Base-by-base conservation (phyloP, 139 green algal genomes). In the Chlamydomonas sp. region DNA sequence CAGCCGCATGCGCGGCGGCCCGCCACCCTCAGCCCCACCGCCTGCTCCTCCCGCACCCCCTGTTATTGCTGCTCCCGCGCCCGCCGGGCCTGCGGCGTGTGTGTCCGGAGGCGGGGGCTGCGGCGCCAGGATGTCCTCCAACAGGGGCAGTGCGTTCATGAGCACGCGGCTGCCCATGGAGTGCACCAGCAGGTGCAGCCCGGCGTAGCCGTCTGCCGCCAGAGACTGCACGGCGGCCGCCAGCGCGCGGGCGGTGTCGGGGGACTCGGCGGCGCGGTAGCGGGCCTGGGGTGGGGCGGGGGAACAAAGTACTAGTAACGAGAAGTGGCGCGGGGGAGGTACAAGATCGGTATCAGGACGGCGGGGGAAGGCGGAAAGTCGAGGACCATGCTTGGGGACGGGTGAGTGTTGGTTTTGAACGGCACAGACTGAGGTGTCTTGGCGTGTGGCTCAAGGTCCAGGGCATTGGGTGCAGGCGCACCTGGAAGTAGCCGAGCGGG, bases 121-220 rank as follows among this genome's bases (percentile, higher is more conserved):
- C 31, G 31, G 62, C 57, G 68, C 81, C 73, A 88, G 83, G 60
- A 90, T 78, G 49, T 89, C 81, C 68, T 87, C 85, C 75, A 92
- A 61, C 49, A 69, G 68, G 49, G 87, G 72, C 66, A 88, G 68
- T 18, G 85, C 89, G 67, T 78, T 81, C 14, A 62, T 68, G 9
- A 92, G 63, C 81, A 92, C 89, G 5, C 89, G 83, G 2, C 79
- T 79, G 69, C 89, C 89, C 83, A 89, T 90, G 71, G 73, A 86
- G 85, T 92, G 89, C 49, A 90, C 84, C 57, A 92, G 5, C 15
- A 92, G 83, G 89, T 92, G 89, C 17, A 91, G 68, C 3, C 71
- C 67, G 49, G 57, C 5, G 89, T 85, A 91, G 61, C 83, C 83
- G 80, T 88, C 72, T 3, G 80, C 85, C 9, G 69, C 57, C 60